phyloP scores from a whole-genome alignment of 805 yeast genomes.

The Pichia heedii region DNA sequence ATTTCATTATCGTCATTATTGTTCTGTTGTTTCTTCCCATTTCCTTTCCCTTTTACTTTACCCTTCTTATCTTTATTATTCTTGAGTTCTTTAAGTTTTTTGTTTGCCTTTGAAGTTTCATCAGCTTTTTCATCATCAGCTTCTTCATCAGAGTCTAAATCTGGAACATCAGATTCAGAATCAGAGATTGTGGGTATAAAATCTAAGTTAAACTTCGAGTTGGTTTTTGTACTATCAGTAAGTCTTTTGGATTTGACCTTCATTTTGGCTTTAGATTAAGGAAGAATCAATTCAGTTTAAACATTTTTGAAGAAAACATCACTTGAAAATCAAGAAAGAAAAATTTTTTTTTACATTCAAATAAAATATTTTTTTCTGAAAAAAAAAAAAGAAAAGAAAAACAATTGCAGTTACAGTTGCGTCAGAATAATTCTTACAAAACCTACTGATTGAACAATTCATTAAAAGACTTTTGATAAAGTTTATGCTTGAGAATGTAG shows the following conservation, averaged over 20 bases:
- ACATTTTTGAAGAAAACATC: no score
- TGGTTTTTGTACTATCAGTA: not conserved
- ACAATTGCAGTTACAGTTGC: no score
- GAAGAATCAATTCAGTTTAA: no score
- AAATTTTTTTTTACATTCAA: no score
- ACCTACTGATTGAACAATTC: no score
- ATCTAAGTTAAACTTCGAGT: constrained; percentile 28
- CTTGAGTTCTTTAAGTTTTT: constrained; percentile 12
- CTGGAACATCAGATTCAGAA: constrained; percentile 57
- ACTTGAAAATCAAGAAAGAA: no score
- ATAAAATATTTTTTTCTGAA: no score
- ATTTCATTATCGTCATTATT: constrained; percentile 13
- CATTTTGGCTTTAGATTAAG: no score
- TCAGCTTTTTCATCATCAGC: constrained; percentile 10
- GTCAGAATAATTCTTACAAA: no score
- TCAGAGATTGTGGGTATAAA: constrained; percentile 70
- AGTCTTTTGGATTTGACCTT: not conserved
- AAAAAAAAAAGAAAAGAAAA: no score
- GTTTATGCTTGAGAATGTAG: no score
- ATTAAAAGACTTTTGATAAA: no score
- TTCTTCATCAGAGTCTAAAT: constrained; percentile 29
- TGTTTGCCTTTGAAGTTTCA: constrained; percentile 8
- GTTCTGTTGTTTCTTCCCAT: not conserved
- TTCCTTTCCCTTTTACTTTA: constrained; percentile 1
- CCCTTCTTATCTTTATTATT: constrained; percentile 1